Base-by-base conservation (phyloP, 352 stramenopile genomes). In the Phytophthora constricta region DNA sequence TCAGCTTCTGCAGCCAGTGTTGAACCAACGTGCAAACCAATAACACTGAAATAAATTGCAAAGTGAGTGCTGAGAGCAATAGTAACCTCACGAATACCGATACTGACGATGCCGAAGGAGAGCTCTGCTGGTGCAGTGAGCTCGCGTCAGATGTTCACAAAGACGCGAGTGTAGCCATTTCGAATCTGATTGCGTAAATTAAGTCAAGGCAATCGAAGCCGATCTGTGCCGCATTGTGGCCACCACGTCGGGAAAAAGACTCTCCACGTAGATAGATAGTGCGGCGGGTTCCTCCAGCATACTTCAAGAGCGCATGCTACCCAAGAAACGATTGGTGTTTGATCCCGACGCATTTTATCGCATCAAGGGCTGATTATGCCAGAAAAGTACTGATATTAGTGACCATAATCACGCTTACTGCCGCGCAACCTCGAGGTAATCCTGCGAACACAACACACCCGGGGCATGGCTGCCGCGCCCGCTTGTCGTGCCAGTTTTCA, bases 51-150 rank as follows among this genome's bases (percentile, higher is more conserved):
- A n/a, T n/a, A n/a, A n/a, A 56, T 60, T 56, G 37, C 27, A 46
- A 65, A 65, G 28, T 70, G 62, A 52, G 25, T 45, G 19, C 39
- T 33, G 22, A 10, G 14, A 50, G 45, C 22, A 34, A 34, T 17
- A 34, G 22, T n/a, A n/a, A 33, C 19, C 19, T 50, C 5, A 7
- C n/a, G 20, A 26, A 7, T n/a, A 28, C 19, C 10, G 4, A 20
- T 20, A 23, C 19, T 20, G 13, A 23, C 31, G 13, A 37, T 37
- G 31, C 31, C 3, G 41, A 23, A 20, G 3, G 19, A 20, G 19
- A 7, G 41, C 41, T 47, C n/a, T 23, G 16, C 22, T 47, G 41
- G 9, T 23, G n/a, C 16, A 2, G 4, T 47, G 41, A 47, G 2
- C 41, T 47, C 22, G 41, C 41, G 41, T 23, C 41, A 47, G 41